Conservation (phyloP, 345 rosid species). For the Noccaea caerulescens region DNA sequence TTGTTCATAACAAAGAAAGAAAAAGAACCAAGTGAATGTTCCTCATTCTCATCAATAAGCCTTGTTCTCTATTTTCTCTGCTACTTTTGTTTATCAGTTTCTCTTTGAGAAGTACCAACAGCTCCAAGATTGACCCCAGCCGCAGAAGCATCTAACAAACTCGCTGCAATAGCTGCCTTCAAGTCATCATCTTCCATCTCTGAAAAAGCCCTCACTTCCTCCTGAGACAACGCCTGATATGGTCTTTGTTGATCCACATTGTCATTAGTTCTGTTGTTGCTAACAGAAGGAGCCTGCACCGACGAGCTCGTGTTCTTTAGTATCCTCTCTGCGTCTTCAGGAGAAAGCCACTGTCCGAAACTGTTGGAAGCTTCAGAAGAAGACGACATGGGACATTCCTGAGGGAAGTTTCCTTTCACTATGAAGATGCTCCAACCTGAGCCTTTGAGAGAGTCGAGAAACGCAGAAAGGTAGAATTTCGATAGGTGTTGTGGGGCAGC, state of each 20-base stretch:
- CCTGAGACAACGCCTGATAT: conserved; percentile 42
- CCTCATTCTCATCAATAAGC: conserved; percentile 38
- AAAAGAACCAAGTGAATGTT: conserved; percentile 16
- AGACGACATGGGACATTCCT: conserved; percentile 67
- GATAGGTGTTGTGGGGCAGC: conserved; percentile 91
- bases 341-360: conserved; percentile 88
- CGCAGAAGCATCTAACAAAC: conserved; percentile 72
- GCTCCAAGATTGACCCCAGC: conserved; percentile 47
- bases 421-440: conserved; percentile 92
- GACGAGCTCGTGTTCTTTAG: conserved; percentile 59
- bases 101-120: conserved; percentile 42
- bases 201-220: conserved; percentile 52
- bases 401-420: conserved; percentile 89
- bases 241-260: conserved; percentile 44
- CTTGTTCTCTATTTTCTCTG: conserved; percentile 36
- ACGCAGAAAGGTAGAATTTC: conserved; percentile 87
- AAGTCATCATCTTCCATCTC: conserved; percentile 77
- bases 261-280: conserved; percentile 34
- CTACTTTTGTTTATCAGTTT: conserved; percentile 39
- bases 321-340: conserved; percentile 88
- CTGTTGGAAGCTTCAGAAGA: conserved; percentile 76
- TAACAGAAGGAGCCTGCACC: conserved; percentile 44
- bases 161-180: conserved; percentile 91
- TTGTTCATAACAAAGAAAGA: conserved; percentile 26
- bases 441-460: conserved; percentile 79